phyloP scores from a whole-genome alignment of 345 rosid species.

The Euphorbia lathyris region DNA sequence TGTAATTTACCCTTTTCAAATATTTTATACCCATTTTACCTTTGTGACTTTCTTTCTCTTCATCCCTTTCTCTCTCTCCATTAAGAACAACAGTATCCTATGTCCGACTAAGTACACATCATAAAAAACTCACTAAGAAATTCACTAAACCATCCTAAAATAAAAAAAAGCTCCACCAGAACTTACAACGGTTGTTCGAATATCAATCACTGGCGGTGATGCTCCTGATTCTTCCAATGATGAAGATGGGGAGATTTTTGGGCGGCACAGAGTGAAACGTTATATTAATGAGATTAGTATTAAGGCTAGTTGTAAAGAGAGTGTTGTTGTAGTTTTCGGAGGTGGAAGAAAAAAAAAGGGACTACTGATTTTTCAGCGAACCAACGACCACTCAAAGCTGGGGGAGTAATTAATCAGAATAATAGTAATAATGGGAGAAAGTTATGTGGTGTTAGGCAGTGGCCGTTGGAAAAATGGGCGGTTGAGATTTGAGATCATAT shows the following conservation, averaged over 20 bases:
- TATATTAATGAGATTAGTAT: conserved; percentile 71
- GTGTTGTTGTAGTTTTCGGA: neutral
- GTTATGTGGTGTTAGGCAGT: conserved; percentile 83
- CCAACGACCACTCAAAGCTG: conserved; percentile 1
- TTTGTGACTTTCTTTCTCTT: no score
- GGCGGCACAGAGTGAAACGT: conserved; percentile 58
- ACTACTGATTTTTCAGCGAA: neutral
- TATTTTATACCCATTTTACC: no score
- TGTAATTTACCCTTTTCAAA: no score
- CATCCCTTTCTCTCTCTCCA: no score
- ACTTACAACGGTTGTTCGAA: conserved; percentile 46
- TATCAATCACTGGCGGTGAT: conserved; percentile 59
- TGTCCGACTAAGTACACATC: conserved; percentile 70
- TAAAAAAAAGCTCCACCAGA: conserved; percentile 14
- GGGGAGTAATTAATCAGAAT: neutral
- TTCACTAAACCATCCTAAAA: conserved; percentile 34
- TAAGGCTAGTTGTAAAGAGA: conserved; percentile 20
- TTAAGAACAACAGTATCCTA: no score
- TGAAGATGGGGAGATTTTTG: conserved; percentile 47
- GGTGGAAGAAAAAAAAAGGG: conserved; percentile 34
- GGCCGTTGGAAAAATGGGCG: conserved; percentile 99
- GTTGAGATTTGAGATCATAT: conserved; percentile 98
- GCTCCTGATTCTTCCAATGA: conserved; percentile 96
- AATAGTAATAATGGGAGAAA: conserved; percentile 44
- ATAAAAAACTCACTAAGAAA: conserved; percentile 48